Evolutionary conservation across 2,329 filamentous ascomycete species (phyloP).

Genomic region (Macrophomina tecta): DNA sequence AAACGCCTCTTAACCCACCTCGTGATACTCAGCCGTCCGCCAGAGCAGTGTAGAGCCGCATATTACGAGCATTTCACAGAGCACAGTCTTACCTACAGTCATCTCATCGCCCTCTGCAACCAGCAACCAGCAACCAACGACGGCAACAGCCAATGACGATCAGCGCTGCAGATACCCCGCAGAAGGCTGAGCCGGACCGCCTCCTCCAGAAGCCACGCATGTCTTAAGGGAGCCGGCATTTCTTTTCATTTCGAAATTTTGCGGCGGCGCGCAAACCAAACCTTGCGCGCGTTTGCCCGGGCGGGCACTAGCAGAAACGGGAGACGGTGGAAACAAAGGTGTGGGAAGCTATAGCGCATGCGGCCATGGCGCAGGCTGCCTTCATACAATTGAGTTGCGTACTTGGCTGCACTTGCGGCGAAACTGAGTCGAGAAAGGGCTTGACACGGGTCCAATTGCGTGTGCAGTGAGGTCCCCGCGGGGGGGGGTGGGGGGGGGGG

Average conservation of each 20-base stretch:
- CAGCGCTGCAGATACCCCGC: not conserved
- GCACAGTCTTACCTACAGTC: not conserved
- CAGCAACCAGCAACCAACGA: not conserved
- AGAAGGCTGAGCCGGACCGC: not conserved
- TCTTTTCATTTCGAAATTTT: no score
- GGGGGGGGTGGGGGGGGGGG: no score
- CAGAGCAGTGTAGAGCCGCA: not conserved
- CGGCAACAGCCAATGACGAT: not conserved
- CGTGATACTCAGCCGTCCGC: not conserved
- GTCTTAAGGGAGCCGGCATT: not conserved
- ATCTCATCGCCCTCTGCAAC: not conserved
- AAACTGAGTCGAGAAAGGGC: not conserved
- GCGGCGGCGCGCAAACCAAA: no score
- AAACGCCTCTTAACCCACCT: not conserved
- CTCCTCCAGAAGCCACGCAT: not conserved
- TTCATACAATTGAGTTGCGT: not conserved
- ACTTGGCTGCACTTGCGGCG: not conserved
- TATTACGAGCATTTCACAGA: not conserved
- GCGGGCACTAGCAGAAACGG: not conserved
- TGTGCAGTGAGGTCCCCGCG: not conserved
- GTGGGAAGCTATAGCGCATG: not conserved
- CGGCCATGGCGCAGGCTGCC: not conserved
- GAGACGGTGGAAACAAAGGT: not conserved
- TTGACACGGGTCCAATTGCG: not conserved
- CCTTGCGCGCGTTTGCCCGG: not conserved